A percentile compares a stretch with the other conserved stretches of the same genome.
These are phyloP conservation scores for Microstegium vimineum DNA, from an alignment of 176 grass and related monocot genomes.

Conservation along the genomic window DNA sequence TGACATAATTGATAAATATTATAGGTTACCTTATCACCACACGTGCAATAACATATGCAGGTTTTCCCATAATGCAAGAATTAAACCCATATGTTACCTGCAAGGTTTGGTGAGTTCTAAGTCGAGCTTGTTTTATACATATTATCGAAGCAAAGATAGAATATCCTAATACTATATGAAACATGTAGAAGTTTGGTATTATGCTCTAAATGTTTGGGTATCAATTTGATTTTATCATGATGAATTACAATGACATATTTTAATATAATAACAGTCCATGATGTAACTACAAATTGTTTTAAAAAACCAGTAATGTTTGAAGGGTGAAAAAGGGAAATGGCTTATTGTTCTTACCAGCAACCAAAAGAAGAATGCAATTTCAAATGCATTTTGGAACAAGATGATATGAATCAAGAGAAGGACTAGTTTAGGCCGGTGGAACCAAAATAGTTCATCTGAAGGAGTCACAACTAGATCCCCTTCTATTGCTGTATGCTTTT, in stretches of 20 bases:
- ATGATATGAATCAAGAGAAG: slow-evolving; percentile 75
- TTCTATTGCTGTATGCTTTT: slow-evolving; percentile 45
- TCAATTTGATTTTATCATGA: neutral
- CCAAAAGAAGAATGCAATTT: slow-evolving; percentile 88
- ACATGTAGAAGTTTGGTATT: neutral
- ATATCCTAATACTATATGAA: neutral
- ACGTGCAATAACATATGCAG: slow-evolving; percentile 33
- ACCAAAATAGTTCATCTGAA: slow-evolving; percentile 81
- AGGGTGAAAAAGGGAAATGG: neutral
- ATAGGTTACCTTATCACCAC: slow-evolving; percentile 45
- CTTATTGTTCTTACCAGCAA: slow-evolving; percentile 46
- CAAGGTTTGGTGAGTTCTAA: neutral
- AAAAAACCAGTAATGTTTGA: neutral
- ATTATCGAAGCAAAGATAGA: neutral
- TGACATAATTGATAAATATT: neutral
- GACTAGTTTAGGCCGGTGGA: slow-evolving; percentile 56
- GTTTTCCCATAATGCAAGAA: slow-evolving; percentile 63
- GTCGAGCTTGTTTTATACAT: neutral
- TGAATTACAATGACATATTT: neutral
- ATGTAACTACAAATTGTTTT: neutral
- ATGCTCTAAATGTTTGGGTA: neutral
- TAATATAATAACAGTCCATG: neutral
- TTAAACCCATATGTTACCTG: slow-evolving; percentile 46
- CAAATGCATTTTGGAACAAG: slow-evolving; percentile 79
- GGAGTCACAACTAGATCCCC: slow-evolving; percentile 64